Conservation (phyloP, 768 basidiomycete species). For the Flagelloscypha sp. region DNA sequence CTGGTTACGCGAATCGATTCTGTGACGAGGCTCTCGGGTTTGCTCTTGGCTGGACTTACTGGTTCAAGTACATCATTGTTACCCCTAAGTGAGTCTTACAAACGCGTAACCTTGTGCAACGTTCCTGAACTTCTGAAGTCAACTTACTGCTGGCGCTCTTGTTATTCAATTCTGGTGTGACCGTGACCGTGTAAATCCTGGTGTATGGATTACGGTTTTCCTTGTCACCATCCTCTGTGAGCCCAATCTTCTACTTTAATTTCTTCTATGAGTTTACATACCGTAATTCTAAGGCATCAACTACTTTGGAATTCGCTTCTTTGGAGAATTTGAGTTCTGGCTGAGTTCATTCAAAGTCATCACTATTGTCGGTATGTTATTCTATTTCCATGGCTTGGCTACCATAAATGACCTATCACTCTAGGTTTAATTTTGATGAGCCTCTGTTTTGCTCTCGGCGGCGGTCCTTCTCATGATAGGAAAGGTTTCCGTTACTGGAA, state of each 20-base stretch:
- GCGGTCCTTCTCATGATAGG: slow-evolving; percentile 26
- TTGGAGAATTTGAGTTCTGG: slow-evolving; percentile 73
- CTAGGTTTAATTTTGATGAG: slow-evolving; percentile 48
- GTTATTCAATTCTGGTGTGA: slow-evolving; percentile 42
- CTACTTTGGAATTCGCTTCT: slow-evolving; percentile 54
- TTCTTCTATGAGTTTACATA: slow-evolving; percentile 43
- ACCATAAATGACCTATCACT: slow-evolving; percentile 26
- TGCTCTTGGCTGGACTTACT: too few relatives aligned
- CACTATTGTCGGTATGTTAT: slow-evolving; percentile 14
- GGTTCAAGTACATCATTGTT: slow-evolving; percentile 56
- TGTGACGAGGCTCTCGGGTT: slow-evolving; percentile 64
- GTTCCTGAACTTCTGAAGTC: too few relatives aligned
- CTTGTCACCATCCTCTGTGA: neutral
- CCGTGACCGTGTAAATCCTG: slow-evolving; percentile 29
- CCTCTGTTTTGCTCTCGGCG: slow-evolving; percentile 59
- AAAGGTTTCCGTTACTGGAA: slow-evolving; percentile 32
- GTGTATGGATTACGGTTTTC: slow-evolving; percentile 45
- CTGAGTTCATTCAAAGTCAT: slow-evolving; percentile 61
- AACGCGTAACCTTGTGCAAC: too few relatives aligned
- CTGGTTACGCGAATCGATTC: slow-evolving; percentile 55
- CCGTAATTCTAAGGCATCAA: slow-evolving; percentile 44
- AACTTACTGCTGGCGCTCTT: slow-evolving; percentile 48
- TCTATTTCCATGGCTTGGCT: neutral
- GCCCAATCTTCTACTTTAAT: slow-evolving; percentile 21
- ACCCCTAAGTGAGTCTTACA: slow-evolving; percentile 63